A percentile compares a stretch with the other conserved stretches of the same genome.
These are phyloP conservation scores for Coelastrella sp. DNA, from an alignment of 139 green algal species.

Conservation along the genomic window DNA sequence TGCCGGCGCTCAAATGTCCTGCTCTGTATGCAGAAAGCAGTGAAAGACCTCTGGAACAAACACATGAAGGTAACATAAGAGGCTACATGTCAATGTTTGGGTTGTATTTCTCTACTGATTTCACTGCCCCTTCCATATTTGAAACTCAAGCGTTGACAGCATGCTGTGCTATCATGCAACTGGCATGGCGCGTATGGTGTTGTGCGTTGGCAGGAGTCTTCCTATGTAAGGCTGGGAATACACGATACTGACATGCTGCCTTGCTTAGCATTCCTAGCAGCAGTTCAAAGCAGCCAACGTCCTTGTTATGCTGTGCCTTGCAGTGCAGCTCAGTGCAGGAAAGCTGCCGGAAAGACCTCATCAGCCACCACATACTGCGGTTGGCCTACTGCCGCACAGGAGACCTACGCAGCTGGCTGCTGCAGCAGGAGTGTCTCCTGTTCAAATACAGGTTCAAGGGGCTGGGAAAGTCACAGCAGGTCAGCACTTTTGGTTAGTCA, in stretches of 20 bases:
- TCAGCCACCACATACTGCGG: constrained; percentile 94
- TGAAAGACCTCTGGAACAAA: constrained; percentile 58
- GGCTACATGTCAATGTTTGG: neutral
- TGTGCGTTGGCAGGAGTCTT: too few species aligned
- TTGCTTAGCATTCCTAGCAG: too few species aligned
- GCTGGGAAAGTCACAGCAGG: constrained; percentile 52
- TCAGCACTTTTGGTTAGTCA: neutral
- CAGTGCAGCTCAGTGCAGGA: constrained; percentile 53
- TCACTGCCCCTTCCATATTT: neutral
- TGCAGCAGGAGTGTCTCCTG: constrained; percentile 88
- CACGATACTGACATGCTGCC: too few species aligned
- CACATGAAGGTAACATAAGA: constrained; percentile 62
- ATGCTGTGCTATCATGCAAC: too few species aligned
- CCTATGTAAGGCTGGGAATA: too few species aligned
- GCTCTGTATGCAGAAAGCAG: constrained; percentile 17
- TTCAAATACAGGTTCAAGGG: constrained; percentile 76
- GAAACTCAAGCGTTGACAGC: too few species aligned
- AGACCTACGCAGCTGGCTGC: constrained; percentile 91
- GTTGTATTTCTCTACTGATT: neutral
- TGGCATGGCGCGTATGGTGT: too few species aligned
- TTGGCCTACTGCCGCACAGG: constrained; percentile 94
- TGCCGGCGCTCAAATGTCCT: too few species aligned
- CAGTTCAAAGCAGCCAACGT: neutral
- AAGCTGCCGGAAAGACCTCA: constrained; percentile 72
- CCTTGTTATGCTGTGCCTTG: neutral